These are phyloP conservation scores for Fusarium sp. DNA, from an alignment of 2,329 filamentous ascomycete genomes.

Conservation along the genomic window DNA sequence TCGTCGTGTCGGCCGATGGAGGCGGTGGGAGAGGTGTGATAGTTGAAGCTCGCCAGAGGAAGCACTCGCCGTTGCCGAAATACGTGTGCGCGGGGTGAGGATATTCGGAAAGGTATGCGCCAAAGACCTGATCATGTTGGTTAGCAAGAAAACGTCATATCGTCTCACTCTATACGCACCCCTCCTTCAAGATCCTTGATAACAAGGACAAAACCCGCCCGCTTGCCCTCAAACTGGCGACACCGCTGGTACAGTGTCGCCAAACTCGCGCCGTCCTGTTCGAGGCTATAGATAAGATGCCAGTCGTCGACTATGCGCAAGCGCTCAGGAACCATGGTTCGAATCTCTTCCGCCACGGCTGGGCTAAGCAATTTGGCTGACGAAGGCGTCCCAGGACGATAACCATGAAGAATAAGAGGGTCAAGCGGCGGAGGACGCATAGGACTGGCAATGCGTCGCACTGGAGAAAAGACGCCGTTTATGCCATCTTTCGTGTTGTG, in stretches of 20 bases:
- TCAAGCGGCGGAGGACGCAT: constrained; percentile 91
- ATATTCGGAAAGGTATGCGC: constrained; percentile 91
- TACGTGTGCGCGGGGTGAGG: constrained; percentile 85
- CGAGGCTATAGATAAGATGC: constrained; percentile 87
- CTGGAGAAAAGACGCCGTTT: constrained; percentile 66
- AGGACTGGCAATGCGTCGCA: constrained; percentile 73
- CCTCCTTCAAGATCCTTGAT: constrained; percentile 81
- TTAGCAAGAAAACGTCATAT: constrained; percentile 16
- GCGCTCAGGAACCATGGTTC: constrained; percentile 86
- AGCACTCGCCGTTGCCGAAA: constrained; percentile 97
- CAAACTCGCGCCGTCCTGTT: constrained; percentile 90
- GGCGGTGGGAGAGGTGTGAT: constrained; percentile 65
- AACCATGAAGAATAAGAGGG: constrained; percentile 77
- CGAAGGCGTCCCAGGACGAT: constrained; percentile 67
- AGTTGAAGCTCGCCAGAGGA: constrained; percentile 71
- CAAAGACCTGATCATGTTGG: constrained; percentile 72
- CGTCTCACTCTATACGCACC: constrained; percentile 60
- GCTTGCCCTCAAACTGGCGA: constrained; percentile 71
- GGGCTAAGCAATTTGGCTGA: constrained; percentile 75
- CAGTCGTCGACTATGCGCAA: constrained; percentile 89
- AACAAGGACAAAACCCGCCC: constrained; percentile 90
- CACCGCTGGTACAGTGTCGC: constrained; percentile 86
- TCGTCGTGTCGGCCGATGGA: constrained; percentile 62
- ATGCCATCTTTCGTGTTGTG: constrained; percentile 65
- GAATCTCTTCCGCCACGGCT: constrained; percentile 89